These are phyloP conservation scores for Pulicaria dysenterica DNA, from an alignment of 129 eudicot genomes.

Conservation along the genomic window DNA sequence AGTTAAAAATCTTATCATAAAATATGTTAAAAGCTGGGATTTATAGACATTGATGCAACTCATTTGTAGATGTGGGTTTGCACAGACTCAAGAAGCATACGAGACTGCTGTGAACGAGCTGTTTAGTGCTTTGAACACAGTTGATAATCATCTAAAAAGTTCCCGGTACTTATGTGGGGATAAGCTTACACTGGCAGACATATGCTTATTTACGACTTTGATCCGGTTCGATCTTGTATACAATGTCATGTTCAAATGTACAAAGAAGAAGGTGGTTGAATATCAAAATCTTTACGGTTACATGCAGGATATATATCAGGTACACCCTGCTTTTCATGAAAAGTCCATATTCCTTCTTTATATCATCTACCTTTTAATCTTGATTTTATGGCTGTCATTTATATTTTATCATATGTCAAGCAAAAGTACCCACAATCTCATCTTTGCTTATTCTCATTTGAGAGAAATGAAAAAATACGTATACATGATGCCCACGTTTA, in stretches of 20 bases:
- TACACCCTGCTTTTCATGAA: conserved; percentile 19
- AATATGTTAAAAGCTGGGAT: conserved; percentile 4
- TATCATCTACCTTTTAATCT: neutral
- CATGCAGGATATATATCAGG: conserved; percentile 91
- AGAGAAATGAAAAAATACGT: neutral
- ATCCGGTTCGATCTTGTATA: conserved; percentile 87
- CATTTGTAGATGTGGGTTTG: conserved; percentile 84
- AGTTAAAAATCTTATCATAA: too few relatives aligned
- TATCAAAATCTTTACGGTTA: conserved; percentile 76
- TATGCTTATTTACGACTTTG: conserved; percentile 87
- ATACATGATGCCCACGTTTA: neutral
- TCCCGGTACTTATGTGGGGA: conserved; percentile 86
- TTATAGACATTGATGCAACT: conserved; percentile 22
- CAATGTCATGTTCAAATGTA: conserved; percentile 90
- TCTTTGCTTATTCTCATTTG: too few relatives aligned
- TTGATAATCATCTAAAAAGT: conserved; percentile 71
- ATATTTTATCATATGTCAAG: neutral
- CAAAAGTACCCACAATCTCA: neutral
- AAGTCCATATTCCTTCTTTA: neutral
- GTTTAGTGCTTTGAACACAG: conserved; percentile 59
- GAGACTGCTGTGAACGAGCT: conserved; percentile 73
- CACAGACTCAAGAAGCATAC: conserved; percentile 96
- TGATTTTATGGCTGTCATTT: neutral
- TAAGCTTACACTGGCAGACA: conserved; percentile 81
- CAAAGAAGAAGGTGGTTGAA: conserved; percentile 90